These are phyloP conservation scores for Malassezia equina DNA, from an alignment of 1,284 basidiomycete species.

Conservation along the genomic window DNA sequence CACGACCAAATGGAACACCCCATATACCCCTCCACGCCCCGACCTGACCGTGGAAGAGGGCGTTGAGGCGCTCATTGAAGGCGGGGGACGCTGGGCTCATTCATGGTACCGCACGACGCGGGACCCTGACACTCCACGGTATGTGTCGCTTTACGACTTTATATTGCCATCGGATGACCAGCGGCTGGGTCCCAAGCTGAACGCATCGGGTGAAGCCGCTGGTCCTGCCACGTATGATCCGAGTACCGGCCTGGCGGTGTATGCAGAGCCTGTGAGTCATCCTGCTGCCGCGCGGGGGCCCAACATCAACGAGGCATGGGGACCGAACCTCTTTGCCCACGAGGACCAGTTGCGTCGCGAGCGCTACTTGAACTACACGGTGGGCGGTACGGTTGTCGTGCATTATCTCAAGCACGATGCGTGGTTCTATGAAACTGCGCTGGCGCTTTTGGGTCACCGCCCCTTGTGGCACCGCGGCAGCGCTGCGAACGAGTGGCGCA, in stretches of 20 bases:
- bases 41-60: slow-evolving; percentile 63
- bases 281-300: neutral
- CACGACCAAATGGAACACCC: slow-evolving; percentile 70
- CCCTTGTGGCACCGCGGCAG: slow-evolving; percentile 51
- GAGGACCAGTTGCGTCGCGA: slow-evolving; percentile 54
- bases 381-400: slow-evolving; percentile 83
- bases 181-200: slow-evolving; percentile 22
- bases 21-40: slow-evolving; percentile 64
- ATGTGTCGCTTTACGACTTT: slow-evolving; percentile 36
- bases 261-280: neutral
- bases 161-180: slow-evolving; percentile 43
- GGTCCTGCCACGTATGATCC: neutral
- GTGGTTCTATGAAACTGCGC: slow-evolving; percentile 88
- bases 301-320: slow-evolving; percentile 2
- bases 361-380: slow-evolving; percentile 34
- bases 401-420: slow-evolving; percentile 94
- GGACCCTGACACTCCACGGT: slow-evolving; percentile 28
- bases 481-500: slow-evolving; percentile 32
- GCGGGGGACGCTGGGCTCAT: slow-evolving; percentile 54
- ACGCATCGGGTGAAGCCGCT: neutral
- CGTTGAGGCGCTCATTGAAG: slow-evolving; percentile 86
- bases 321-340: slow-evolving; percentile 21
- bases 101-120: slow-evolving; percentile 48
- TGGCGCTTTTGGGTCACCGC: slow-evolving; percentile 70
- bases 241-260: neutral